Conservation (phyloP, 371 early-diverging fungal genomes). For the Batrachochytrium dendrobatidis region DNA sequence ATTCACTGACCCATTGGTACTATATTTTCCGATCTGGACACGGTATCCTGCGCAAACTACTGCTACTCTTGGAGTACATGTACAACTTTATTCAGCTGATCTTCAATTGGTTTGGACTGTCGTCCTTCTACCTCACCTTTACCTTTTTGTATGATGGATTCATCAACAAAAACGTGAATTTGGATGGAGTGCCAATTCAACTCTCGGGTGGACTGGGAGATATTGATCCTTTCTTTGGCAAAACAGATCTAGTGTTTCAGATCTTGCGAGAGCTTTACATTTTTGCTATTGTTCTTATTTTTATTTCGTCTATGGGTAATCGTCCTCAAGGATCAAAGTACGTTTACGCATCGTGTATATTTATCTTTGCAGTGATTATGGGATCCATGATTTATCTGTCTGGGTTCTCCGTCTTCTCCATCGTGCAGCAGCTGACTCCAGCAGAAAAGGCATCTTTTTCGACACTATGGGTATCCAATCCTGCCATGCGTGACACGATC, state of each 20-base stretch:
- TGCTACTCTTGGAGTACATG: slow-evolving; percentile 54
- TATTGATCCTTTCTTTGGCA: slow-evolving; percentile 36
- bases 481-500: slow-evolving; percentile 66
- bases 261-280: slow-evolving; percentile 53
- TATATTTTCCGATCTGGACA: slow-evolving; percentile 67
- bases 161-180: slow-evolving; percentile 10
- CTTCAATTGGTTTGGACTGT: slow-evolving; percentile 73
- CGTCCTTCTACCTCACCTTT: slow-evolving; percentile 81
- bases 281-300: slow-evolving; percentile 62
- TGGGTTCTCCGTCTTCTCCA: slow-evolving; percentile 18
- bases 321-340: slow-evolving; percentile 78
- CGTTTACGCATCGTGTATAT: slow-evolving; percentile 51
- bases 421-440: slow-evolving; percentile 2
- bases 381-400: slow-evolving; percentile 30
- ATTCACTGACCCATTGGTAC: slow-evolving; percentile 70
- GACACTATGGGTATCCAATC: slow-evolving; percentile 14
- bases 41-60: slow-evolving; percentile 51
- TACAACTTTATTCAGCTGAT: slow-evolving; percentile 56
- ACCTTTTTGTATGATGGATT: slow-evolving; percentile 59
- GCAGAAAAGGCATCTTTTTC: not conserved
- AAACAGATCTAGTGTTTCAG: slow-evolving; percentile 19
- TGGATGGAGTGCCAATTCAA: slow-evolving; percentile 7
- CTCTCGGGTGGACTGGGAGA: not conserved
- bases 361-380: slow-evolving; percentile 66
- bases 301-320: slow-evolving; percentile 84